Base-by-base conservation (phyloP, 1,139 yeast species). In the Yamadazyma mexicana region DNA sequence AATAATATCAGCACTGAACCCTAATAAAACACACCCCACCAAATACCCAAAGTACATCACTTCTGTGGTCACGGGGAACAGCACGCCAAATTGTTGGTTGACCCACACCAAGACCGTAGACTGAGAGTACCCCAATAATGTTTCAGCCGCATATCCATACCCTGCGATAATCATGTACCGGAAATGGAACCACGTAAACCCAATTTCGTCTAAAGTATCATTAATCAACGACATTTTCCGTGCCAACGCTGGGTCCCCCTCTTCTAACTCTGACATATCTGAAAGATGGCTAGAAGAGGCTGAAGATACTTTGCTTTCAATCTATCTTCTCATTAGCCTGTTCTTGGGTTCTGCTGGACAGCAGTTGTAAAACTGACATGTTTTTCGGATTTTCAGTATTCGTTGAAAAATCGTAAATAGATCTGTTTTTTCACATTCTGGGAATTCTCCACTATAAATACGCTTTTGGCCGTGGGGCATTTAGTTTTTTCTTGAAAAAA, bases 11-110 rank as follows among this genome's bases (percentile, higher is more conserved):
- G 77, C 77, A 40, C 73, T 64, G 45, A 73, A 58, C 9, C 81
- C 81, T 69, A 78, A 74, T 39, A 73, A 49, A n/a, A 77, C 46
- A 1, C 79, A 73, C 10, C 84, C 84, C 23, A 59, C 49, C 24
- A 79, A 61, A 50, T 77, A 60, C 12, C 82, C 83, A 3, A 50
- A 51, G 33, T 51, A 49, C 23, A 42, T 36, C 20, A 42, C 36
- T 38, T 45, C 52, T 5, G 54, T 51, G 8, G 52, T 41, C 2
- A 46, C 42, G 3, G 58, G 51, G 42, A 45, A 62, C 1, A 41
- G 32, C 27, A 49, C 49, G 9, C 48, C 42, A 38, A 52, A 55
- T 39, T 55, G 58, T 35, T 43, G 38, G 40, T 68, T 59, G 22
- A 69, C 70, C 37, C 62, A 64, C 2, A 61, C 56, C 27, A 59